Base-by-base conservation (phyloP, 2,329 filamentous ascomycete genomes). In the Aureobasidium musti region DNA sequence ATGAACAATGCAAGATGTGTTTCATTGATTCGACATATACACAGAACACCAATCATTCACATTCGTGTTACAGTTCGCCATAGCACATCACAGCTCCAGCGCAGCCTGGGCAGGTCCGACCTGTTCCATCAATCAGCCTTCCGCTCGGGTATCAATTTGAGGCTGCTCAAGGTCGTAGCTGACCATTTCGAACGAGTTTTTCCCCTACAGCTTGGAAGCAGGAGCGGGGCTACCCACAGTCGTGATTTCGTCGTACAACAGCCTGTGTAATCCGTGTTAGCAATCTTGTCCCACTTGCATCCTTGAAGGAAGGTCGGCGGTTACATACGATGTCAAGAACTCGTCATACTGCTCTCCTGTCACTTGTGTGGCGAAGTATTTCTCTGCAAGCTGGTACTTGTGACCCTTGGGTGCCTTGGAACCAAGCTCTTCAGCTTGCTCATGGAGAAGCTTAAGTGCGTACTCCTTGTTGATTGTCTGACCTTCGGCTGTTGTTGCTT, bases 281-380 rank as follows among this genome's bases (percentile, higher is more conserved):
- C 21, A 53, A 68, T 49, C 52, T 43, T 60, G 53, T 66, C 53
- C 28, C 19, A 37, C 53, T 30, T 61, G 52, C 43, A 66, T 19
- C 33, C 35, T 39, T 45, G 41, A 21, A 45, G 1, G 5, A 26
- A 11, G 10, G 1, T 13, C 3, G 14, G 1, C 2, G 21, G 37
- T 28, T 65, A 81, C 89, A 84, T 82, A 91, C 88, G 84, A 83
- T 70, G 92, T 97, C 82, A 99, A 80, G 82, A 98, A 98, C 79
- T 99, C 95, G 14, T 93, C 92, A 78, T 98, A 98, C 72, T 97
- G 93, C 83, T 98, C 95, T 66, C 95, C 95, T 3, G 94, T 98
- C 67, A 98, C 90, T 83, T 99, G 95, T 53, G 87, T 83, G 39
- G 91, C 87, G 76, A 98, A 97, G 81, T 98, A 98, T 80, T 96